phyloP scores from a whole-genome alignment of 1,139 yeast species.

The Magnusiomyces suaveolens region DNA sequence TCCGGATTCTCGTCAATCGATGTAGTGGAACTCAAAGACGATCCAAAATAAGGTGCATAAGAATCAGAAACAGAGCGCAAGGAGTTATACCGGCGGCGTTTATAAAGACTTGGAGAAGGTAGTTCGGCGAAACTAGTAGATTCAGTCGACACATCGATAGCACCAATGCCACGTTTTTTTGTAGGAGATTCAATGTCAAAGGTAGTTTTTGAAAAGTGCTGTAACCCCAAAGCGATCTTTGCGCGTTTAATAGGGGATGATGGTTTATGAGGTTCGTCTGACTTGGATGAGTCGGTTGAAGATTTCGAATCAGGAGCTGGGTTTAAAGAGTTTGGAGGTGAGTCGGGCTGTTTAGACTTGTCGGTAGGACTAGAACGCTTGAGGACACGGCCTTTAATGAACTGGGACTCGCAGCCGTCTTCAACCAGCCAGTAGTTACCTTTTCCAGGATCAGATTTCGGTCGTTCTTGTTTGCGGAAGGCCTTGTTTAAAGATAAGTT shows the following conservation, averaged over 20 bases:
- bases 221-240: constrained; percentile 7
- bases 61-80: constrained; percentile 3
- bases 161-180: constrained; percentile 11
- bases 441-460: constrained; percentile 75
- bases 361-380: constrained; percentile 7
- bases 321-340: neutral
- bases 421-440: constrained; percentile 96
- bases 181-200: constrained; percentile 9
- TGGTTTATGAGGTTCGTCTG: neutral
- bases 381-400: constrained; percentile 42
- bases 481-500: constrained; percentile 79
- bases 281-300: neutral
- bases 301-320: neutral
- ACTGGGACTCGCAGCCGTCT: constrained; percentile 71
- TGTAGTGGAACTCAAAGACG: neutral
- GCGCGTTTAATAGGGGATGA: constrained; percentile 8
- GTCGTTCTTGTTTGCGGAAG: constrained; percentile 80
- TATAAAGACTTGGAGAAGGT: neutral
- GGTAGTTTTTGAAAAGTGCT: constrained; percentile 1
- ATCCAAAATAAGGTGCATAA: neutral
- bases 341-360: neutral
- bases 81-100: constrained; percentile 7
- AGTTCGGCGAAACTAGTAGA: neutral
- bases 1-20: neutral
- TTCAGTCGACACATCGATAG: neutral